Evolutionary conservation across 805 yeast species (phyloP).

Genomic region (Myxozyma nipponensis): DNA sequence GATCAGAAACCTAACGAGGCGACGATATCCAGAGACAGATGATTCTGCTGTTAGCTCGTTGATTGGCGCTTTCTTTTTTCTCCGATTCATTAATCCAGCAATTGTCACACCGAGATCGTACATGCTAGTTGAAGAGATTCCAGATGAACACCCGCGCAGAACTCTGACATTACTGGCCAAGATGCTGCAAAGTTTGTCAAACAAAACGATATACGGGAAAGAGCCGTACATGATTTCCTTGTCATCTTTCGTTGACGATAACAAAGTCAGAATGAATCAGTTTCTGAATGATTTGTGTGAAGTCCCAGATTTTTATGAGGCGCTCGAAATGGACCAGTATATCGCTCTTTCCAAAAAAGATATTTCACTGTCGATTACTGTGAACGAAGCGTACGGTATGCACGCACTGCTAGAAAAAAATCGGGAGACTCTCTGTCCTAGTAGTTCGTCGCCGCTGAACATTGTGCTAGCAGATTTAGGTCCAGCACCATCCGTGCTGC

Average conservation of each 20-base stretch:
- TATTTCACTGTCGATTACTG: conserved; percentile 34
- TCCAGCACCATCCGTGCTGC: conserved; percentile 33
- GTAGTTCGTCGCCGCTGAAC: conserved; percentile 26
- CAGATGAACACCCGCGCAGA: conserved; percentile 49
- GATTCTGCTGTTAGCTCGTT: conserved; percentile 36
- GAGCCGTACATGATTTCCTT: conserved; percentile 42
- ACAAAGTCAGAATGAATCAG: conserved; percentile 32
- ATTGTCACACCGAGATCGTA: conserved; percentile 78
- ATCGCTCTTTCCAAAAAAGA: conserved; percentile 39
- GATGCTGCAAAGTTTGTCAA: conserved; percentile 80
- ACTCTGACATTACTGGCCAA: conserved; percentile 76
- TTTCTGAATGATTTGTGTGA: conserved; percentile 40
- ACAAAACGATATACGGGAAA: conserved; percentile 62
- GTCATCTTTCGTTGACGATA: conserved; percentile 32
- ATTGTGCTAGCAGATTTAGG: conserved; percentile 35
- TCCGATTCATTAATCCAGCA: conserved; percentile 82
- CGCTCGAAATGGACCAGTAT: conserved; percentile 41
- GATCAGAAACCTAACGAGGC: conserved; percentile 53
- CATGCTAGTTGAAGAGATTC: conserved; percentile 37
- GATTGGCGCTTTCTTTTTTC: conserved; percentile 82
- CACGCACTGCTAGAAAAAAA: conserved; percentile 38
- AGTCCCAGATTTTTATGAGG: conserved; percentile 41
- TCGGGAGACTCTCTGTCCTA: conserved; percentile 15
- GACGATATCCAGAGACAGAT: conserved; percentile 59
- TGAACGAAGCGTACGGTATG: conserved; percentile 38